Base-by-base conservation (phyloP, 768 basidiomycete genomes). In the Rhodosporidiobolus odoratus region DNA sequence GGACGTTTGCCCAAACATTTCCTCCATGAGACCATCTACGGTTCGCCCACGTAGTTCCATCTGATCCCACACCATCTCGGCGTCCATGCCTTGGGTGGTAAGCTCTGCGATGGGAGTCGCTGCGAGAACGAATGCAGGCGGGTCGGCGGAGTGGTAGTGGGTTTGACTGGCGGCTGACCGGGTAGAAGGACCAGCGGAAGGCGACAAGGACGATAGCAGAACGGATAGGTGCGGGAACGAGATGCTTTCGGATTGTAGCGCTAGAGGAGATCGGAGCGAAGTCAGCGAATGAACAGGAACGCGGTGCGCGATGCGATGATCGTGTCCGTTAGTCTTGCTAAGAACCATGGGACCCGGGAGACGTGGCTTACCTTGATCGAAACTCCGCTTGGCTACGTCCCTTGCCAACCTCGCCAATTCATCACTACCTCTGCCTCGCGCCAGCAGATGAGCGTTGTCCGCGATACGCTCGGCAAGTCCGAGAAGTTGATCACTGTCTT, bases 41-140 rank as follows among this genome's bases (percentile, higher is more conserved):
- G 84, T 84, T 70, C 86, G 84, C 23, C 87, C 82, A 53, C 91
- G 83, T 63, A 99, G 82, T 77, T 98, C 95, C 64, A 98, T 79
- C 81, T 99, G 95, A 48, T 88, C 88, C 95, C 95, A 99, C 35
- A 97, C 82, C 79, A 95, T 93, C 66, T 91, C 90, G 32, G 86
- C 84, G 74, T 87, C 88, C 86, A 96, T 88, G 25, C 84, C 88
- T 27, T 75, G 75, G 45, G 67, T 72, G n/a, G 71, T 71, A 27
- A 99, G 84, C 43, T 85, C 85, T 12, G 86, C 82, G 4, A 97
- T 79, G 10, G 93, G 93, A 1, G 95, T 96, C 34, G 78, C 78
- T 2, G 74, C 58, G 47, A 81, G 74, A 21, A 58, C 47, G 30
- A 70, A 57, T 1, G 61, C 54, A 4, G 74, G 58, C 4, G 73